Conservation (phyloP, 768 basidiomycete species). For the Trichaptum fuscoviolaceum region DNA sequence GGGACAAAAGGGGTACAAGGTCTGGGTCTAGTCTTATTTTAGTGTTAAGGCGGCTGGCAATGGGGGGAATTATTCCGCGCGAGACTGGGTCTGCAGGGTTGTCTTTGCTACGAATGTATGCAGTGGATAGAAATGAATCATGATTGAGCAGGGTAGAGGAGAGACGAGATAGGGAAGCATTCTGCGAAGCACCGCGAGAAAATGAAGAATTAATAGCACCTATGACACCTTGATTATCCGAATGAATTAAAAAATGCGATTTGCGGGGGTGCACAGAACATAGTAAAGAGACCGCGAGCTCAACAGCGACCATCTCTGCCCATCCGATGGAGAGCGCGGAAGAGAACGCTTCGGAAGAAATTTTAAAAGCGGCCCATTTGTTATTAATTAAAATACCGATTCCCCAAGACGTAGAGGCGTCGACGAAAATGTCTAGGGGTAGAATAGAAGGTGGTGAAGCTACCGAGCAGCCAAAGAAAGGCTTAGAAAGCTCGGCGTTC, state of each 20-base stretch:
- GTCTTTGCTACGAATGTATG: slow-evolving; percentile 18
- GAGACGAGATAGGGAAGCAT: slow-evolving; percentile 24
- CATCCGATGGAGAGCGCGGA: slow-evolving; percentile 33
- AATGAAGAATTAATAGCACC: slow-evolving; percentile 22
- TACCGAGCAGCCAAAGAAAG: slow-evolving; percentile 21
- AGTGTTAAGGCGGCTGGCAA: neutral
- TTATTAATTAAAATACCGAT: slow-evolving; percentile 33
- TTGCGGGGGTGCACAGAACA: slow-evolving; percentile 20
- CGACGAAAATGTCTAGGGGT: slow-evolving; percentile 31
- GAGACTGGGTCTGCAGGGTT: slow-evolving; percentile 30
- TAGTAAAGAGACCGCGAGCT: slow-evolving; percentile 32
- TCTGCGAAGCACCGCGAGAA: slow-evolving; percentile 21
- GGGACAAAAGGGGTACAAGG: neutral
- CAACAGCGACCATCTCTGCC: slow-evolving; percentile 41
- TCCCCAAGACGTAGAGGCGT: slow-evolving; percentile 35
- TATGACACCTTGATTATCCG: slow-evolving; percentile 39
- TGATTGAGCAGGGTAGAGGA: slow-evolving; percentile 16
- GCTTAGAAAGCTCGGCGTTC: slow-evolving; percentile 4
- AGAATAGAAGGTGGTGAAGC: slow-evolving; percentile 9
- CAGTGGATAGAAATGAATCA: slow-evolving; percentile 11
- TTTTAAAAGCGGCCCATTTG: slow-evolving; percentile 36
- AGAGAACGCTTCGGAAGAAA: slow-evolving; percentile 25
- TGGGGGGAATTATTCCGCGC: slow-evolving; percentile 12
- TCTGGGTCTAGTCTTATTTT: neutral
- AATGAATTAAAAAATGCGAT: slow-evolving; percentile 27